phyloP scores from a whole-genome alignment of 2,329 filamentous ascomycete genomes.

The Claviceps quebecensis region DNA sequence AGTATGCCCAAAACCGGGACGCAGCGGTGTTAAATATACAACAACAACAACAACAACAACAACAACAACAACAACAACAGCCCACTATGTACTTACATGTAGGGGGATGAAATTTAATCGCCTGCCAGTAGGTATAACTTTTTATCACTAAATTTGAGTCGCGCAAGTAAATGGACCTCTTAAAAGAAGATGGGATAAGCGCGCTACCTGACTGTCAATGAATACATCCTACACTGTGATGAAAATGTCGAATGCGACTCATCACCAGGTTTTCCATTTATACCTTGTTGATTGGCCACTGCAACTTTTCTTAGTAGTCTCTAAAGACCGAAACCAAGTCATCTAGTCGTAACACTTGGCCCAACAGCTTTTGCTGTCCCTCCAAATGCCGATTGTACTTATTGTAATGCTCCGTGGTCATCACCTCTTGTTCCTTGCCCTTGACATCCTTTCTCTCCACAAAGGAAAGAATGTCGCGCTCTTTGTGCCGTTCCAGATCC shows the following conservation, averaged over 20 bases:
- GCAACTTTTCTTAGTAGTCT: conserved; percentile 42
- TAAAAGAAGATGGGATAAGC: neutral
- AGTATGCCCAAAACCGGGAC: too few species aligned
- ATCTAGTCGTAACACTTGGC: conserved; percentile 69
- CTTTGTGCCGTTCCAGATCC: conserved; percentile 57
- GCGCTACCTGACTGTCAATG: neutral
- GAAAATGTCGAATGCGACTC: neutral
- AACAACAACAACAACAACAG: too few species aligned
- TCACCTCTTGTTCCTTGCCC: conserved; percentile 67
- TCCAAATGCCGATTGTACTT: conserved; percentile 44
- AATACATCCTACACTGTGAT: neutral
- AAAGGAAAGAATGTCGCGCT: conserved; percentile 62
- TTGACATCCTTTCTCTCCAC: conserved; percentile 76
- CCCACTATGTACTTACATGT: too few species aligned
- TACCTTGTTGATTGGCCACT: too few species aligned
- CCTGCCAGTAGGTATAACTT: too few species aligned
- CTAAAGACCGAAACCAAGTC: conserved; percentile 70
- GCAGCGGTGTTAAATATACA: too few species aligned
- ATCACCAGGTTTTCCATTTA: neutral
- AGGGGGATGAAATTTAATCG: too few species aligned
- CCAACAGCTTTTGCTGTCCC: conserved; percentile 59
- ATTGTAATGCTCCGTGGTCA: conserved; percentile 60
- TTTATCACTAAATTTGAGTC: neutral
- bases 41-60: too few species aligned
- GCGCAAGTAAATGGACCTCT: neutral